phyloP scores from a whole-genome alignment of 345 rosid species.

The Bruguiera parviflora region DNA sequence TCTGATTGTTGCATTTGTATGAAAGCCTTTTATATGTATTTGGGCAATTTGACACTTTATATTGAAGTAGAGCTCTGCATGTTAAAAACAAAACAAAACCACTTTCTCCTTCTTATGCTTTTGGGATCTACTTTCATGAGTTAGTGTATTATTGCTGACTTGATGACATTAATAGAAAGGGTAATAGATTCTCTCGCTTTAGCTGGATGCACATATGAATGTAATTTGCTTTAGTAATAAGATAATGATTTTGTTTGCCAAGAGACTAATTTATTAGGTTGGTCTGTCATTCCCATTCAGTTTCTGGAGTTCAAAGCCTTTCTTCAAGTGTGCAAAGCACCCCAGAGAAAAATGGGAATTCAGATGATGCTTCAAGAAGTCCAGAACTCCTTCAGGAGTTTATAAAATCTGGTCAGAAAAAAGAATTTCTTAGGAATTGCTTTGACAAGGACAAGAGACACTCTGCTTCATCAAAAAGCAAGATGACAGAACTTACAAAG shows the following conservation, averaged over 20 bases:
- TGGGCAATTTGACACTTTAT: no score
- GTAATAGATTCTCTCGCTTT: no score
- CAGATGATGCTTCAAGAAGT: conserved; percentile 57
- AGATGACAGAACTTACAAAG: conserved; percentile 55
- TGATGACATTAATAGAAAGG: no score
- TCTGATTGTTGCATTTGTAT: no score
- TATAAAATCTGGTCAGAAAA: conserved; percentile 49
- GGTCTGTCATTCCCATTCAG: conserved; percentile 19
- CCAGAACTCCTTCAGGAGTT: conserved; percentile 59
- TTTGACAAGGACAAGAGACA: conserved; percentile 50
- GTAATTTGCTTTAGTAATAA: neutral
- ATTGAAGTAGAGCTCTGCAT: no score
- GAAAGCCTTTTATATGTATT: no score
- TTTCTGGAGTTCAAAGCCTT: conserved; percentile 53
- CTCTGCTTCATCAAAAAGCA: conserved; percentile 56
- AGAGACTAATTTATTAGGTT: neutral
- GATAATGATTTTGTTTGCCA: neutral
- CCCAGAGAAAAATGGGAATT: conserved; percentile 52
- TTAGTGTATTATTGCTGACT: no score
- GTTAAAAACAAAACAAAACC: no score
- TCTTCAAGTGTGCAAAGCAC: conserved; percentile 62
- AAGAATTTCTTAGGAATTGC: conserved; percentile 47
- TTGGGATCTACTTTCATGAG: no score
- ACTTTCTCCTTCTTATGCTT: no score
- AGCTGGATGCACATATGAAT: neutral